Base-by-base conservation (phyloP, 176 grass and related monocot species). In the Carex kokanica region DNA sequence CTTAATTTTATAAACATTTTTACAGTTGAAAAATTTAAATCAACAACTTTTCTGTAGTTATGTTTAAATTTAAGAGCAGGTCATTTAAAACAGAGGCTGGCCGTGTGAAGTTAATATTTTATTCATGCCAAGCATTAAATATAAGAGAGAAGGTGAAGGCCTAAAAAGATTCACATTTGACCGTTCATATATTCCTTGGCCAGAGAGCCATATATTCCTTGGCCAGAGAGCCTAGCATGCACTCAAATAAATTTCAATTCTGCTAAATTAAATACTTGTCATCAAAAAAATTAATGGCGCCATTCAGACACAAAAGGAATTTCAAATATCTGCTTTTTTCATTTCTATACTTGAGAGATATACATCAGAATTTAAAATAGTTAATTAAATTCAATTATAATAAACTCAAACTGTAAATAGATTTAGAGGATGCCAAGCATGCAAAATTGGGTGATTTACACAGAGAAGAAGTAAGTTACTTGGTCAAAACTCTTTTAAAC, bases 361-460 rank as follows among this genome's bases (percentile, higher is more conserved):
- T 82, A 82, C 80, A 82, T 5, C 1, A 78, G 23, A 82, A 82
- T 0, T 47, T 47, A 47, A 47, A 47, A 45, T 45, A 45, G 43
- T 45, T 47, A 47, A 21, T 67, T 25, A 67, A 56, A 31, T 54
- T 67, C 6, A 23, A 67, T 38, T 38, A 38, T n/a, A 82, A 67
- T 64, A 52, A 81, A 82, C 79, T 29, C 61, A 64, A 14, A 15
- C 13, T 1, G 60, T 51, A 40, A 29, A 55, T 56, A 56, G 14
- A 55, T 7, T 32, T 32, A 80, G 38, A 75, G 57, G 4, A 24
- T 62, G 17, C 84, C 84, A 64, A 41, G 73, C 75, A 81, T 81
- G 73, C 82, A 88, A 88, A 88, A 88, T 80, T 88, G 82, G 81
- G 72, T 74, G 47, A 88, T 81, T 67, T 88, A 88, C 87, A 88